phyloP scores from a whole-genome alignment of 495 filamentous ascomycete genomes.

The Penicillium arizonense region DNA sequence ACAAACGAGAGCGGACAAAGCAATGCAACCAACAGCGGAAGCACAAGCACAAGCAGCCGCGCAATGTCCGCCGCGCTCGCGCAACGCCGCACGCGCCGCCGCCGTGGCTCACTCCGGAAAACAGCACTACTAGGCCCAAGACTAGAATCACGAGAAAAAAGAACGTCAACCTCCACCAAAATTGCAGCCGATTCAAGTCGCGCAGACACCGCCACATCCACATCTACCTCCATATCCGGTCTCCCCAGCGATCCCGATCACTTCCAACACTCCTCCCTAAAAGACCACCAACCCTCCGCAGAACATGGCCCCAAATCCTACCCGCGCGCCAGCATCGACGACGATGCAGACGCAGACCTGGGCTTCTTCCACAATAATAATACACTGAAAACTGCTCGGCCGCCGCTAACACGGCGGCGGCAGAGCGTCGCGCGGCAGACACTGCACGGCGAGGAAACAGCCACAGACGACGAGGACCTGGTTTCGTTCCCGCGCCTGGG shows the following conservation, averaged over 20 bases:
- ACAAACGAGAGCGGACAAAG: background rate
- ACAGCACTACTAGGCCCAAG: conserved; percentile 74
- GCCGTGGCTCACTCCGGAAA: conserved; percentile 77
- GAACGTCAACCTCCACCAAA: conserved; percentile 20
- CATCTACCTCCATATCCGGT: conserved; percentile 6
- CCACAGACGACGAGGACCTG: conserved; percentile 78
- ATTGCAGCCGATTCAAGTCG: conserved; percentile 34
- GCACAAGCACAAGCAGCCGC: conserved; percentile 32
- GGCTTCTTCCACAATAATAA: conserved; percentile 28
- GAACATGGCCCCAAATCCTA: conserved; percentile 12
- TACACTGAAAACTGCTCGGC: conserved; percentile 20
- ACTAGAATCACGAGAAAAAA: conserved; percentile 49
- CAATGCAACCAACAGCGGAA: background rate
- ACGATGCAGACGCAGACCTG: conserved; percentile 11
- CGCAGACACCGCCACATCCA: conserved; percentile 32
- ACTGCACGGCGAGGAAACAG: conserved; percentile 62
- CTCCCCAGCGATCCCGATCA: background rate
- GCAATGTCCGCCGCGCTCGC: conserved; percentile 56
- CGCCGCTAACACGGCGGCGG: conserved; percentile 23
- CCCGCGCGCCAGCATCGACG: conserved; percentile 15
- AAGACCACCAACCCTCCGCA: conserved; percentile 16
- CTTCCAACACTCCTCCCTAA: conserved; percentile 5
- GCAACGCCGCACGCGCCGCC: conserved; percentile 66
- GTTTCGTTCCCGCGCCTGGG: conserved; percentile 53
- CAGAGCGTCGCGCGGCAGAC: conserved; percentile 48